Conservation (phyloP, 2,329 filamentous ascomycete genomes). For the Endothia cerciana region DNA sequence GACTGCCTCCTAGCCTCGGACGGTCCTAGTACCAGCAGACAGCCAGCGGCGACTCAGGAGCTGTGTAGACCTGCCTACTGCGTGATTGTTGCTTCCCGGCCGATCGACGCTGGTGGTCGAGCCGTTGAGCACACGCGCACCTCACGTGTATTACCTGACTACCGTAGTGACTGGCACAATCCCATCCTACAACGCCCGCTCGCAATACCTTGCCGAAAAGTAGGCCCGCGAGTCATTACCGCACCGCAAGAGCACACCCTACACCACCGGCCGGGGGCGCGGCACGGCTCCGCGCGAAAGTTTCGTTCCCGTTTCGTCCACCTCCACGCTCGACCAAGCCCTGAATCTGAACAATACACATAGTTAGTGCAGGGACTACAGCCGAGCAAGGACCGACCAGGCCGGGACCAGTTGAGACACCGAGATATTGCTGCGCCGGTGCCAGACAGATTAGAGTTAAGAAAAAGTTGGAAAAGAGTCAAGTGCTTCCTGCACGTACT, state of each 20-base stretch:
- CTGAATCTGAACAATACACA: slow-evolving; percentile 4
- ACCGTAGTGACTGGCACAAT: neutral
- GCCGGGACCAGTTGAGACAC: slow-evolving; percentile 9
- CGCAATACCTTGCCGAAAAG: neutral
- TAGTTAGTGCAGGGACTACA: neutral
- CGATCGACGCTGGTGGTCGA: neutral
- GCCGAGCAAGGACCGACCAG: neutral
- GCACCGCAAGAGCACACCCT: slow-evolving; percentile 2
- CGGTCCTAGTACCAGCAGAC: neutral
- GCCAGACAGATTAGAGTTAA: slow-evolving; percentile 18
- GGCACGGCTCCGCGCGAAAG: slow-evolving; percentile 1
- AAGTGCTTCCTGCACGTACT: slow-evolving; percentile 31
- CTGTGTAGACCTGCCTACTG: neutral
- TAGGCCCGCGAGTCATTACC: neutral
- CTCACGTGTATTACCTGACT: neutral
- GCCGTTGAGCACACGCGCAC: slow-evolving; percentile 11
- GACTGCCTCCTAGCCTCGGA: slow-evolving; percentile 12
- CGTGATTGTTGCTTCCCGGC: neutral
- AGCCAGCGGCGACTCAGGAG: slow-evolving; percentile 11
- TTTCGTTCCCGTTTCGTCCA: slow-evolving; percentile 12
- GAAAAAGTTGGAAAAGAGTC: slow-evolving; percentile 9
- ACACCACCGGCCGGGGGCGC: neutral
- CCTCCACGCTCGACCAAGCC: too few relatives aligned
- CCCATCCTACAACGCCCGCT: neutral
- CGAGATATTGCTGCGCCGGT: neutral